Base-by-base conservation (phyloP, 306 rosid species). In the Prinsepia uniflora region DNA sequence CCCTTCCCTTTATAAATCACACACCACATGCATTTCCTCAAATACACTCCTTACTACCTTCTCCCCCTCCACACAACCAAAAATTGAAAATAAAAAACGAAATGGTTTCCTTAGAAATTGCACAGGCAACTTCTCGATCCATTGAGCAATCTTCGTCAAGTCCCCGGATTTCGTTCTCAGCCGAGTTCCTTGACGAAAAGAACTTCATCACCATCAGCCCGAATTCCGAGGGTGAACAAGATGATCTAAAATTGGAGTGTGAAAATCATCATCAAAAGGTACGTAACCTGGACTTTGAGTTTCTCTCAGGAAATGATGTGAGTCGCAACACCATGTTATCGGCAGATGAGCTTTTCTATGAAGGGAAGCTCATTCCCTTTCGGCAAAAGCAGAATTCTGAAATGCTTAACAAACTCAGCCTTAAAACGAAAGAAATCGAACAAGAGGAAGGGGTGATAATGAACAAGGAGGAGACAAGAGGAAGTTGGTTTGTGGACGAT, bases 291-390 rank as follows among this genome's bases (percentile, higher is more conserved):
- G 97, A 95, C 12, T 95, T 95, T 67, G 97, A 95, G 90, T 95
- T 95, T 78, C 93, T 95, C 18, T 87, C 97, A 34, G 84, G 64
- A 84, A 85, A 83, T 56, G 72, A 83, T 56, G 72, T 34, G 63
- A 82, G 80, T 64, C 79, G 81, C 63, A 85, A 86, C 64, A 60
- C 75, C 36, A 90, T 95, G 92, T 56, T 85, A 55, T 62, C 86
- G 8, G 99, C 99, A 40, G 99, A 95, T 81, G 97, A 95, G 85
- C 96, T 95, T 75, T 91, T 95, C 88, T 95, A 86, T 69, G 99
- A 95, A 77, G 99, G 97, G 69, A 95, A 89, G 80, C 90, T 95
- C 40, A 92, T 95, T 43, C 99, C 97, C 77, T 95, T 84, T 72
- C 83, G 96, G 89, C 91, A 89, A 81, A 81, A 77, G 85, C 96